These are phyloP conservation scores for Vararia minispora DNA, from an alignment of 768 basidiomycete species.

Conservation along the genomic window DNA sequence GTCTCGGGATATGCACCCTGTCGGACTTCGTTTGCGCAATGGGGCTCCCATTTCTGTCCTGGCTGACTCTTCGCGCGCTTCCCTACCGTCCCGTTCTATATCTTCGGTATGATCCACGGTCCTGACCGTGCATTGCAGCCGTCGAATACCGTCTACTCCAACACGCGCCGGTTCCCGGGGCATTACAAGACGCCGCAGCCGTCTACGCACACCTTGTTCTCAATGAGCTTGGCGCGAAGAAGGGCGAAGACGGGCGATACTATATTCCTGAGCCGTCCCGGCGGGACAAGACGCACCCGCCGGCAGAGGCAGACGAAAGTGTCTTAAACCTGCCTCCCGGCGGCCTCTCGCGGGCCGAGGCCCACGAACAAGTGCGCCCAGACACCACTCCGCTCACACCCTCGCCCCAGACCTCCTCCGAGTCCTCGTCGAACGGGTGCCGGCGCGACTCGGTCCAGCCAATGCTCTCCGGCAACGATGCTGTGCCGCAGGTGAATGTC, in stretches of 20 bases:
- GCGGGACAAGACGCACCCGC: constrained; percentile 6
- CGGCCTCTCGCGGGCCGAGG: neutral
- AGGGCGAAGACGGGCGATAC: constrained; percentile 16
- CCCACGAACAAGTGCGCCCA: neutral
- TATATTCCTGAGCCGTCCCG: constrained; percentile 13
- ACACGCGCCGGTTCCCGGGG: constrained; percentile 42
- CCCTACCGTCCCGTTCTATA: neutral
- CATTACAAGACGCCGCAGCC: constrained; percentile 39
- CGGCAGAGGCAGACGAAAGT: neutral
- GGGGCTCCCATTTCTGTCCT: neutral
- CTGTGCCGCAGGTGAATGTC: neutral
- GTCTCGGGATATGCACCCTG: no score
- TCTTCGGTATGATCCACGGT: neutral
- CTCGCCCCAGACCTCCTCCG: no score
- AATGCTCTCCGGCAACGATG: constrained; percentile 9
- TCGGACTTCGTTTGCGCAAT: no score
- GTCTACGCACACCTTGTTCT: constrained; percentile 37
- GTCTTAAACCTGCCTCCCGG: neutral
- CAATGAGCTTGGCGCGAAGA: constrained; percentile 13
- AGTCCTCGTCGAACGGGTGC: no score
- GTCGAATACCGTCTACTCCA: constrained; percentile 44
- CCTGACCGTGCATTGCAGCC: no score
- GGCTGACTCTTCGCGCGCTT: neutral
- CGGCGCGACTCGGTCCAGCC: constrained; percentile 3
- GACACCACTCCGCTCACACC: neutral